Base-by-base conservation (phyloP, 2,329 filamentous ascomycete genomes). In the Cladosporium phlei region DNA sequence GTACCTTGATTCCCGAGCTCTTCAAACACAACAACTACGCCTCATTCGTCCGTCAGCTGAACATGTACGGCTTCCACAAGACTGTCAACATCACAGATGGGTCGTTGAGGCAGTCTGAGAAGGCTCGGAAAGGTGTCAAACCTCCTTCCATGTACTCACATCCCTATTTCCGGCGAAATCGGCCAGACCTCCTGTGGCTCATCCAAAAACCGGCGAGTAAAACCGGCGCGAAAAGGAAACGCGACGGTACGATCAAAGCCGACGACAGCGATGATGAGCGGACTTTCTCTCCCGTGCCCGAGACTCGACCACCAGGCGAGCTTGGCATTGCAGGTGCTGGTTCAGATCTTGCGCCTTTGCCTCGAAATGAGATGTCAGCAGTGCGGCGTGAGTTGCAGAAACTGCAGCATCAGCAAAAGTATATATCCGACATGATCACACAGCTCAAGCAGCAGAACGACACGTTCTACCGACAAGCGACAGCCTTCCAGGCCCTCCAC, bases 101-200 rank as follows among this genome's bases (percentile, higher is more conserved):
- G 63, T 96, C 90, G 0, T 94, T 98, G 86, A 86, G 93, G 56
- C 90, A 94, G 5, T 96, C 90, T 63, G 93, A 97, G 70, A 84
- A 90, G 52, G 95, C 96, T 66, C 90, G 97, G 68, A 84, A 90
- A 52, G 95, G 96, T 66, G 59, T 62, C 14, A 98, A 98, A 71
- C 95, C 89, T 49, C 93, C 93, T 0, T 97, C 90, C 76, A 93
- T 97, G 74, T 98, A 98, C 66, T 90, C 87, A 57, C 96, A 98
- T 65, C 88, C 88, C 8, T 98, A 90, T 69, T 98, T 98, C 69
- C 87, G 89, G 58, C 86, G 89, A 35, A 91, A 90, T 4, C 85
- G 95, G 55, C 90, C 90, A 3, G 94, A 96, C 65, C 73, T 98
- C 38, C 73, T 96, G 4, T 97, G 91, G 91, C 75, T 97, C 47